Base-by-base conservation (phyloP, 169 alveolate genomes). In the Eimeria tenella region DNA sequence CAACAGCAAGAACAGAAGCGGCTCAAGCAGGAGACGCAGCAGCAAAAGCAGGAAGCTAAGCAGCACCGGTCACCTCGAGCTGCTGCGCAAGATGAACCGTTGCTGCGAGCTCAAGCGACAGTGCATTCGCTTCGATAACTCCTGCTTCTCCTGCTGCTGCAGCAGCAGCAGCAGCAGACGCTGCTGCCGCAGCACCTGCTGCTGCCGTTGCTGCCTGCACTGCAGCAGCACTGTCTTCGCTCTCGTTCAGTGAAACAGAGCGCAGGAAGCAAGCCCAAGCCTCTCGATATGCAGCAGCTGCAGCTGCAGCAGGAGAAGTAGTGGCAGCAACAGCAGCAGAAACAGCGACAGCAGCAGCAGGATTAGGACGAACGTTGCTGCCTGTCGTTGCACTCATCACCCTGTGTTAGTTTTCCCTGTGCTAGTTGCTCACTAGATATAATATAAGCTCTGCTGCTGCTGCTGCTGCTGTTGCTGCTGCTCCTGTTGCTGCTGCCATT, bases 151-250 rank as follows among this genome's bases (percentile, higher is more conserved):
- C 90, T 55, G 75, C 71, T 25, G 90, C 90, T 25, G 77, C 73
- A 11, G 65, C 75, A 15, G 55, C 90, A 21, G 75, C 90, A 56
- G 70, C 89, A 55, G 73, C 71, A 21, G 89, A 70, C 21, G 89
- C 89, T 53, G 89, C n/a, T 23, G 89, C 86, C 0, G 86, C 89
- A 21, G 89, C 89, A 17, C 42, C 77, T 55, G 89, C 89, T 81
- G 89, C 89, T 21, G 52, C 89, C 49, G 73, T 70, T 53, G 89
- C 89, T 81, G 89, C 89, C 25, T 81, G 89, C 74, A 81, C n/a
- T 70, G 89, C 89, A 8, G 74, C 73, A 15, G 23, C 58, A 19
- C 7, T 53, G 19, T 81, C 56, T 3, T 56, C 74, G 3, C 56
- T 56, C 31, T 55, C 89, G 7, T 55, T 71, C 23, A 81, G 23